Conservation (phyloP, 2,329 filamentous ascomycete species). For the Fonsecaea erecta region DNA sequence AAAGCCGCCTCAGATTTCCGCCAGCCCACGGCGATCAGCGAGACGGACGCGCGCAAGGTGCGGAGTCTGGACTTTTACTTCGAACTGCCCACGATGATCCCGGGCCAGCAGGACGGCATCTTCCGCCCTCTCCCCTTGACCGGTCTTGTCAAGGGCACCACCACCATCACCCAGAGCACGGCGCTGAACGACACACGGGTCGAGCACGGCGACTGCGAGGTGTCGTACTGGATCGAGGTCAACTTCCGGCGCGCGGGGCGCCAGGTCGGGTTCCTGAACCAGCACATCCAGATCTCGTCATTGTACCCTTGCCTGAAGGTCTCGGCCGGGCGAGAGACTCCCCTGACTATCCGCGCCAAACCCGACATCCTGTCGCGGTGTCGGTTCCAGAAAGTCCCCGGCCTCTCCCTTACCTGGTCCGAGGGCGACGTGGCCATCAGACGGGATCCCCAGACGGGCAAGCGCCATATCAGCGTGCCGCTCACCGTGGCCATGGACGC, state of each 20-base stretch:
- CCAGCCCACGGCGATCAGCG: background rate
- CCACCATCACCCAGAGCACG: slow-evolving; percentile 9
- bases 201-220: slow-evolving; percentile 25
- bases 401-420: slow-evolving; percentile 22
- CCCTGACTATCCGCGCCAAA: slow-evolving; percentile 23
- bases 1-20: slow-evolving; percentile 24
- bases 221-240: slow-evolving; percentile 33
- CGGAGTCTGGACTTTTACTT: slow-evolving; percentile 30
- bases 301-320: slow-evolving; percentile 23
- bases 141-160: slow-evolving; percentile 17
- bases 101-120: background rate
- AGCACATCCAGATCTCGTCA: slow-evolving; percentile 19
- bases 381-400: slow-evolving; percentile 24
- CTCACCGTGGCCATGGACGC: slow-evolving; percentile 25
- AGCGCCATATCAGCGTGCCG: slow-evolving; percentile 25
- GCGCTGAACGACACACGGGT: slow-evolving; percentile 23
- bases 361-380: slow-evolving; percentile 29
- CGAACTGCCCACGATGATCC: slow-evolving; percentile 23
- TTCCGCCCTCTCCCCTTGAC: slow-evolving; percentile 27
- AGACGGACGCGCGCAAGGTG: slow-evolving; percentile 8
- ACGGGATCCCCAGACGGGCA: slow-evolving; percentile 8
- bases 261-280: slow-evolving; percentile 25
- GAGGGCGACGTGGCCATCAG: slow-evolving; percentile 19
- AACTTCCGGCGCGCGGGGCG: slow-evolving; percentile 22
- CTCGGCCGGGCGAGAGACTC: slow-evolving; percentile 6